Base-by-base conservation (phyloP, 768 basidiomycete genomes). In the Sutorius australiensis region DNA sequence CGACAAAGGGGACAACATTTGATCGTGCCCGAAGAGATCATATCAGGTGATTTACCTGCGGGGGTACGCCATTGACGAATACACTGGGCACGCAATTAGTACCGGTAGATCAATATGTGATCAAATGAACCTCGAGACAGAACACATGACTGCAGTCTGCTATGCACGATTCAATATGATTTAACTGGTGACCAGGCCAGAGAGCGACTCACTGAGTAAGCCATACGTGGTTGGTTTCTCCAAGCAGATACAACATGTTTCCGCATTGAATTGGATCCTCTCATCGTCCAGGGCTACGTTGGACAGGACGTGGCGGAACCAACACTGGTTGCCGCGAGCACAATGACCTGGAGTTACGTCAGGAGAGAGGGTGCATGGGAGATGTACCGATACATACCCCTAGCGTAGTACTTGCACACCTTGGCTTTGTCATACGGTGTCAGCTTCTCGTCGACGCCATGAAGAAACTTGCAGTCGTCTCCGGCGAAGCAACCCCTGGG, bases 1-100 rank as follows among this genome's bases (percentile, higher is more conserved):
- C 90, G 84, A 63, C 89, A 92, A 72, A 88, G 82, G 0, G 90
- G 89, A 62, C 90, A 92, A 40, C 78, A 82, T 73, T 91, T 91
- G 56, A 78, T 84, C 48, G 78, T 82, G 19, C 79, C 80, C 6
- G 84, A 82, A 34, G 72, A 67, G 21, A 80, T 65, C 6, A 80
- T 66, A 50, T 83, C 84, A 1, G 66, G 64, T 2, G 73, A 71
- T 64, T 82, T 85, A 17, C 74, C 78, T 9, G 67, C 62, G n/a
- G 78, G 78, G 56, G 81, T 80, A 27, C 90, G 81, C 90, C 90
- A 92, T 61, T 81, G 80, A 40, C 82, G 83, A 54, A 92, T 87
- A 64, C 90, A 92, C 86, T 90, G 59, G 27, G 13, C 3, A 47
- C 17, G 32, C 40, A 41, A 44, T 60, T 41, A 61, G 33, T 10